These are phyloP conservation scores for Acaromyces ingoldii DNA, from an alignment of 1,284 basidiomycete genomes.

Conservation along the genomic window DNA sequence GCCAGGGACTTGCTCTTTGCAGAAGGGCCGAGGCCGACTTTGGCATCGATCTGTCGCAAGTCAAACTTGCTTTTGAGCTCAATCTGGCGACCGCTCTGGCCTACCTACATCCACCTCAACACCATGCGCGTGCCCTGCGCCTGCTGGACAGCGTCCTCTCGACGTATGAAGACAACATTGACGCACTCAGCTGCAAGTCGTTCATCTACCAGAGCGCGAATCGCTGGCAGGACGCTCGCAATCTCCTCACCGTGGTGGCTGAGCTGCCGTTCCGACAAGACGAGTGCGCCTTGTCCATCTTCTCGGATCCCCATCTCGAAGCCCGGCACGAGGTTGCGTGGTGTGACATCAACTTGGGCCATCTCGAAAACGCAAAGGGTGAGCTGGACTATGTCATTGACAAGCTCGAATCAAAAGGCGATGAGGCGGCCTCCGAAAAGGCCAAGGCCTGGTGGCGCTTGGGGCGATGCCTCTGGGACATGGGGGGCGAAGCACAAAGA, in stretches of 20 bases:
- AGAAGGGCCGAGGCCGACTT: conserved; percentile 53
- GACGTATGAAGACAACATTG: conserved; percentile 61
- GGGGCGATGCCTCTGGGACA: conserved; percentile 71
- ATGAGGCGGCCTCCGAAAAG: conserved; percentile 56
- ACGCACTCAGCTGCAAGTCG: conserved; percentile 69
- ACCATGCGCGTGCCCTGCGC: conserved; percentile 71
- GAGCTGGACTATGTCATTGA: conserved; percentile 63
- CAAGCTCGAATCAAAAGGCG: conserved; percentile 55
- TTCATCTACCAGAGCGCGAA: conserved; percentile 65
- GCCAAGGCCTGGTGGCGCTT: conserved; percentile 79
- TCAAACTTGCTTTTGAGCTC: conserved; percentile 65
- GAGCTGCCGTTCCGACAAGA: conserved; percentile 16
- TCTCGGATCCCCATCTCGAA: conserved; percentile 58
- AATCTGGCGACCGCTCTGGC: conserved; percentile 70
- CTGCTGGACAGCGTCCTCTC: conserved; percentile 69
- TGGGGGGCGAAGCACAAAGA: conserved; percentile 58
- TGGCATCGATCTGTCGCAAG: conserved; percentile 67
- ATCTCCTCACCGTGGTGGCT: conserved; percentile 60
- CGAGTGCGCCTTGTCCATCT: conserved; percentile 34
- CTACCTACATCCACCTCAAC: conserved; percentile 80
- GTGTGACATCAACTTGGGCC: conserved; percentile 67
- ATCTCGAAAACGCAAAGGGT: conserved; percentile 58
- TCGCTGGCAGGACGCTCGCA: conserved; percentile 68
- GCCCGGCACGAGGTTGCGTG: conserved; percentile 79
- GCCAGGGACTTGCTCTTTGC: conserved; percentile 17